A percentile compares a stretch with the other conserved stretches of the same genome.
Conservation (phyloP, 1,284 basidiomycete species). For the Xanthoconium separans region DNA sequence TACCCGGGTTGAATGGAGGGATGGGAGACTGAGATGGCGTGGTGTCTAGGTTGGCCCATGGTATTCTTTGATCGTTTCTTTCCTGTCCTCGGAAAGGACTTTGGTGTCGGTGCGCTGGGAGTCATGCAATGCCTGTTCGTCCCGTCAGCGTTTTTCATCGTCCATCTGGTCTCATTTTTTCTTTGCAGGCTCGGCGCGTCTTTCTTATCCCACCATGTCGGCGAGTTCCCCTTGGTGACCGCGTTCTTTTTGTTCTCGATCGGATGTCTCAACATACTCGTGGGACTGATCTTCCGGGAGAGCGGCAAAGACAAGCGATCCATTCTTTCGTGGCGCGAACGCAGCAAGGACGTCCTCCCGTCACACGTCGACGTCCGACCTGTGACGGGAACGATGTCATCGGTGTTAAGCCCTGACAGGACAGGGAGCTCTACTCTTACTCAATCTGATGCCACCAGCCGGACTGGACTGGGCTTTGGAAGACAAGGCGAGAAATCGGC, state of each 20-base stretch:
- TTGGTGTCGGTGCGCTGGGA: conserved; percentile 81
- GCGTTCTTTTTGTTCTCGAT: conserved; percentile 85
- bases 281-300: conserved; percentile 73
- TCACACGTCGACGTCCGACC: conserved; percentile 35
- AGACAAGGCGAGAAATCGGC: conserved; percentile 66
- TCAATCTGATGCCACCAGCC: conserved; percentile 23
- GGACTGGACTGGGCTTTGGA: conserved; percentile 72
- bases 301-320: conserved; percentile 61
- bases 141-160: background rate
- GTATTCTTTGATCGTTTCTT: conserved; percentile 76
- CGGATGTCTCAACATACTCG: conserved; percentile 79
- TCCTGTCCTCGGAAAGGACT: conserved; percentile 81
- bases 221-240: conserved; percentile 71
- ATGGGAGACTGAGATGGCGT: background rate
- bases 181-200: conserved; percentile 65
- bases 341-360: conserved; percentile 59
- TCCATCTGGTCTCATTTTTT: background rate
- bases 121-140: conserved; percentile 78
- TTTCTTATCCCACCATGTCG: conserved; percentile 55
- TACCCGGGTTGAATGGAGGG: background rate
- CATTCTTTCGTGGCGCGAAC: conserved; percentile 62
- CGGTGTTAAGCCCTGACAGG: conserved; percentile 10
- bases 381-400: conserved; percentile 12
- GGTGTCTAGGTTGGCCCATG: conserved; percentile 66
- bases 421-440: background rate